Base-by-base conservation (phyloP, 2,329 filamentous ascomycete species). In the Colletotrichum sp. region DNA sequence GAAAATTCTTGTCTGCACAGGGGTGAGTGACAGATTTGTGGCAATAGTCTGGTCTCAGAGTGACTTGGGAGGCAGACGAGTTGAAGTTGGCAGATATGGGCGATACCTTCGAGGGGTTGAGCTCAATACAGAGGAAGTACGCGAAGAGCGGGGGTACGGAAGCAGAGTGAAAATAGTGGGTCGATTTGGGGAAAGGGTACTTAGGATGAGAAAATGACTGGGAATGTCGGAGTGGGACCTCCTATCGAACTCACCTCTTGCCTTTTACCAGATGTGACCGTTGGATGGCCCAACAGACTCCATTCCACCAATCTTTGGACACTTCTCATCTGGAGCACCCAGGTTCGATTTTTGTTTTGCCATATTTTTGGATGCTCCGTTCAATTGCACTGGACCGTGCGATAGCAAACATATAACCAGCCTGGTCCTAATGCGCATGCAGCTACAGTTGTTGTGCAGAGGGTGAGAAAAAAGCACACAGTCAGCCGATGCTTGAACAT, bases 191-290 rank as follows among this genome's bases (percentile, higher is more conserved):
- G 3, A 9, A 15, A 24, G 26, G 63, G 44, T 70, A 80, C 80
- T 82, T 84, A 78, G 15, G 0, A 1, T 13, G 5, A 2, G 39
- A 34, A 30, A 13, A 1, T 1, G 4, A 0, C 9, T 4, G 1
- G 0, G 0, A 62, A 2, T 36, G 24, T 80, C 87, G 89, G 90
- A 90, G 89, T 90, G 89, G 88, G 89, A 91, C 88, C 89, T 87
- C 84, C 89, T 91, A 91, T 85, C 85, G 89, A 91, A 92, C 89
- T 89, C 89, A 90, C 89, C 89, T 90, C 90, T 92, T 92, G 90
- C 89, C 89, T 91, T 92, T 92, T 92, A 92, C 90, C 91, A 92
- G 91, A 92, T 90, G 90, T 91, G 90, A 89, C 90, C 90, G 89
- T 91, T 90, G 89, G 76, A 67, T 77, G 79, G 84, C 84, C 83